Evolutionary conservation across 371 early-diverging fungal genomes (phyloP).

Genomic region (Lichtheimia ornata): DNA sequence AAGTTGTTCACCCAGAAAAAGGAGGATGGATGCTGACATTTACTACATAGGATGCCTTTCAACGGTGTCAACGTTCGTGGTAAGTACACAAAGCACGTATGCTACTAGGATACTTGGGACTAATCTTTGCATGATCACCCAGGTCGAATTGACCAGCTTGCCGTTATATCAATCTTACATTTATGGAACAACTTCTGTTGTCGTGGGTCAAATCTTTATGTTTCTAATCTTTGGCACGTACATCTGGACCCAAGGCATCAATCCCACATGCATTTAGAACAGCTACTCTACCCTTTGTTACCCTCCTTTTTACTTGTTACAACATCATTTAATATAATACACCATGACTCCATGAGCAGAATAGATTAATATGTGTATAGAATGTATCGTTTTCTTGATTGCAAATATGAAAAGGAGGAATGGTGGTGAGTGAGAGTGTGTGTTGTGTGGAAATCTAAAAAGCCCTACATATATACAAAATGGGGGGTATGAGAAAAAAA

Average conservation of each 20-base stretch:
- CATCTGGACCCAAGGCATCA: conserved; percentile 51
- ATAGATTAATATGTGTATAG: no score
- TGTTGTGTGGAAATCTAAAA: conserved; percentile 1
- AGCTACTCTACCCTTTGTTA: neutral
- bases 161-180: conserved; percentile 37
- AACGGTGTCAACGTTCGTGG: conserved; percentile 74
- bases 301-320: neutral
- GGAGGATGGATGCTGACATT: neutral
- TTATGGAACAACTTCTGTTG: conserved; percentile 50
- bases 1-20: no score
- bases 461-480: no score
- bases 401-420: neutral
- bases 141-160: conserved; percentile 50
- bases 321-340: neutral
- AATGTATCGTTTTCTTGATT: neutral
- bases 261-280: conserved; percentile 11
- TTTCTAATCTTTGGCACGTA: conserved; percentile 54
- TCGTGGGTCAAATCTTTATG: conserved; percentile 51
- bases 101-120: neutral
- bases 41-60: conserved; percentile 61
- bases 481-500: neutral
- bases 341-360: no score
- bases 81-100: conserved; percentile 21
- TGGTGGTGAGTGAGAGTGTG: neutral
- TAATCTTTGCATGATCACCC: conserved; percentile 1